These are phyloP conservation scores for Cladophialophora immunda DNA, from an alignment of 2,329 filamentous ascomycete species.

Conservation along the genomic window DNA sequence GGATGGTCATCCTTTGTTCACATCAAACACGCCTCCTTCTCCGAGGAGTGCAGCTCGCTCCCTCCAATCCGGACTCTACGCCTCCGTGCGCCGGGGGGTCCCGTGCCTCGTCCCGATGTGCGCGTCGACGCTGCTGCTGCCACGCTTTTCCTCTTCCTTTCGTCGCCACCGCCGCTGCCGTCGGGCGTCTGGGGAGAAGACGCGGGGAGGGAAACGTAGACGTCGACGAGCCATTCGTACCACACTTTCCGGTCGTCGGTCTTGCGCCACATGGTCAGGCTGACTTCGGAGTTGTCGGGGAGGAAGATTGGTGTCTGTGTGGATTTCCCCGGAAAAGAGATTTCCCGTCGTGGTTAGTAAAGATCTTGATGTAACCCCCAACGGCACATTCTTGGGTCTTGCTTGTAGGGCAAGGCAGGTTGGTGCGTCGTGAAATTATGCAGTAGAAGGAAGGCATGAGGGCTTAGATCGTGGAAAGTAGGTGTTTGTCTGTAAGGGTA, in stretches of 20 bases:
- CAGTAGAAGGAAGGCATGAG: too few relatives aligned
- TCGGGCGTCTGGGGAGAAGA: background rate
- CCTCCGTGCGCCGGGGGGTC: slow-evolving; percentile 35
- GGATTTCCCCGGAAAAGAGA: too few relatives aligned
- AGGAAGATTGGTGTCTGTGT: slow-evolving; percentile 82
- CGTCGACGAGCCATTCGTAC: slow-evolving; percentile 98
- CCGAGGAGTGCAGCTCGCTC: slow-evolving; percentile 58
- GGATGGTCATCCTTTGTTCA: slow-evolving; percentile 43
- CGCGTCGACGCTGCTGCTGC: background rate
- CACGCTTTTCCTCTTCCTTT: slow-evolving; percentile 14
- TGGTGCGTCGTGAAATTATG: too few relatives aligned
- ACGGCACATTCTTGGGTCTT: too few relatives aligned
- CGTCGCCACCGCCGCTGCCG: slow-evolving; percentile 36
- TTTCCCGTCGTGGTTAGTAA: background rate
- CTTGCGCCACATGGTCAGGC: slow-evolving; percentile 94
- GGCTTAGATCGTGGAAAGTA: too few relatives aligned
- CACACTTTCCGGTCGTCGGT: slow-evolving; percentile 96
- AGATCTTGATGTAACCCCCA: too few relatives aligned
- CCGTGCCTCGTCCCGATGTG: background rate
- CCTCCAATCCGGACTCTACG: slow-evolving; percentile 48
- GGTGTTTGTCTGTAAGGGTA: too few relatives aligned
- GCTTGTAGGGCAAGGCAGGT: too few relatives aligned
- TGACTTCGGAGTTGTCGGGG: slow-evolving; percentile 82
- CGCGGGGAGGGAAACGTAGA: slow-evolving; percentile 54
- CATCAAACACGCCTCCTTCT: slow-evolving; percentile 60